Evolutionary conservation across 495 filamentous ascomycete species (phyloP).

Genomic region (Xylaria intraflava): DNA sequence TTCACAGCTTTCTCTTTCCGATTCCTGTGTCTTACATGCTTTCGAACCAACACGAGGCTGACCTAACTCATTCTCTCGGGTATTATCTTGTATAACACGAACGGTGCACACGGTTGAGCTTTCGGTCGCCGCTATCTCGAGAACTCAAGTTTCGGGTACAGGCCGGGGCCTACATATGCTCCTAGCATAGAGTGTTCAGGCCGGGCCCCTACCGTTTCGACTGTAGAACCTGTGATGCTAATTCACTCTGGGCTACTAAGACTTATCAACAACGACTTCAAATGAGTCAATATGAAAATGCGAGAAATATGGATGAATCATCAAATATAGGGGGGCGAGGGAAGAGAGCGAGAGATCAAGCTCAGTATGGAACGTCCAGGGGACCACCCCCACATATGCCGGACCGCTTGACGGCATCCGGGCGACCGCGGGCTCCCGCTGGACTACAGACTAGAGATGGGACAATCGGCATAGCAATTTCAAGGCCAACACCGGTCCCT

Average conservation of each 20-base stretch:
- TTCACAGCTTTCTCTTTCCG: background rate
- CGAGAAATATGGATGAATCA: slow-evolving; percentile 37
- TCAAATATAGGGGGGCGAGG: slow-evolving; percentile 35
- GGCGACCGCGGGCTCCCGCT: slow-evolving; percentile 30
- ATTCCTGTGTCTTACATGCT: slow-evolving; percentile 2
- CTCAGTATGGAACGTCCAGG: slow-evolving; percentile 24
- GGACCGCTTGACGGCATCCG: slow-evolving; percentile 18
- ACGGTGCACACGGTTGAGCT: background rate
- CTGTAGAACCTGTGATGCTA: slow-evolving; percentile 21
- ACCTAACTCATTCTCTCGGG: background rate
- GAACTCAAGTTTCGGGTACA: slow-evolving; percentile 12
- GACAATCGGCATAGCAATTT: slow-evolving; percentile 44
- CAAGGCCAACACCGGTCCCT: slow-evolving; percentile 44
- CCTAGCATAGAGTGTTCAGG: slow-evolving; percentile 14
- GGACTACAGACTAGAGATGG: slow-evolving; percentile 35
- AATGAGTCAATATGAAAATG: slow-evolving; percentile 46
- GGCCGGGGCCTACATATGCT: slow-evolving; percentile 23
- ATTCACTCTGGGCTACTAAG: slow-evolving; percentile 12
- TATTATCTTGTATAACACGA: background rate
- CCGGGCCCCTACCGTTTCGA: slow-evolving; percentile 13
- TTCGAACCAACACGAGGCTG: background rate
- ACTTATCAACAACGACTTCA: slow-evolving; percentile 27
- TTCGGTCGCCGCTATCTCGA: slow-evolving; percentile 18
- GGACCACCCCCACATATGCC: slow-evolving; percentile 18
- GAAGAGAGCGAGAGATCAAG: slow-evolving; percentile 42